phyloP scores from a whole-genome alignment of 2,329 filamentous ascomycete species.

The Hymenoscyphus albidus region DNA sequence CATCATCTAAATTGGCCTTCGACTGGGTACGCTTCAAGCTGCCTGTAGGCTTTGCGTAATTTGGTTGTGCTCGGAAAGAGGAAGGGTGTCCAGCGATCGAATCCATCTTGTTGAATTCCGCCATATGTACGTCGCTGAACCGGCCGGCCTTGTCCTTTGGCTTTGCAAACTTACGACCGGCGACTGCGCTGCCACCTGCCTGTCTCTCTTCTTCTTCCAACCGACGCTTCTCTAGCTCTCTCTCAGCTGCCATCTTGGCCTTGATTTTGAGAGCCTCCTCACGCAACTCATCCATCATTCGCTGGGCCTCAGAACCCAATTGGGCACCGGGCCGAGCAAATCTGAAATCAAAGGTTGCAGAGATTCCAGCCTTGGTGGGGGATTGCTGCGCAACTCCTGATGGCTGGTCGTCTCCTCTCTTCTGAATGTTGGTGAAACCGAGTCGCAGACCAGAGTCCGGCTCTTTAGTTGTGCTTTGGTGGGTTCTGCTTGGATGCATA shows the following conservation, averaged over 20 bases:
- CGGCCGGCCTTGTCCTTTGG: slow-evolving; percentile 74
- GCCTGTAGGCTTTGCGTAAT: slow-evolving; percentile 48
- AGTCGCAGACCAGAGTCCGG: slow-evolving; percentile 77
- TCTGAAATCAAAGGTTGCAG: slow-evolving; percentile 63
- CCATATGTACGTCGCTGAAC: slow-evolving; percentile 82
- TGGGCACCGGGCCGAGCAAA: slow-evolving; percentile 52
- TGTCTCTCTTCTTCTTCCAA: slow-evolving; percentile 36
- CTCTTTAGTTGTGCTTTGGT: slow-evolving; percentile 68
- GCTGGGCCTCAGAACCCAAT: slow-evolving; percentile 58
- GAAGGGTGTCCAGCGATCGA: slow-evolving; percentile 87
- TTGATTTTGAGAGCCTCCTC: slow-evolving; percentile 70
- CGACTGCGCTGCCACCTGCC: slow-evolving; percentile 36
- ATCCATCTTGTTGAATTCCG: slow-evolving; percentile 95
- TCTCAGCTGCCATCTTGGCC: slow-evolving; percentile 60
- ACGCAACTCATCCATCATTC: slow-evolving; percentile 63
- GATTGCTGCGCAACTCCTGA: slow-evolving; percentile 52
- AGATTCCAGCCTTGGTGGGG: slow-evolving; percentile 55
- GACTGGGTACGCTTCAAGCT: slow-evolving; percentile 49
- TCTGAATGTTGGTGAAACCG: slow-evolving; percentile 70
- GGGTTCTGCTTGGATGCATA: slow-evolving; percentile 87
- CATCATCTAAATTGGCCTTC: slow-evolving; percentile 63
- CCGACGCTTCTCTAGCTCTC: slow-evolving; percentile 50
- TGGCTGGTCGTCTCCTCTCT: slow-evolving; percentile 38
- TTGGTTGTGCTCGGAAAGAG: slow-evolving; percentile 61
- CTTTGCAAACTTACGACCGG: slow-evolving; percentile 69